phyloP scores from a whole-genome alignment of 106 monocot genomes.

The Amphibolis antarctica region DNA sequence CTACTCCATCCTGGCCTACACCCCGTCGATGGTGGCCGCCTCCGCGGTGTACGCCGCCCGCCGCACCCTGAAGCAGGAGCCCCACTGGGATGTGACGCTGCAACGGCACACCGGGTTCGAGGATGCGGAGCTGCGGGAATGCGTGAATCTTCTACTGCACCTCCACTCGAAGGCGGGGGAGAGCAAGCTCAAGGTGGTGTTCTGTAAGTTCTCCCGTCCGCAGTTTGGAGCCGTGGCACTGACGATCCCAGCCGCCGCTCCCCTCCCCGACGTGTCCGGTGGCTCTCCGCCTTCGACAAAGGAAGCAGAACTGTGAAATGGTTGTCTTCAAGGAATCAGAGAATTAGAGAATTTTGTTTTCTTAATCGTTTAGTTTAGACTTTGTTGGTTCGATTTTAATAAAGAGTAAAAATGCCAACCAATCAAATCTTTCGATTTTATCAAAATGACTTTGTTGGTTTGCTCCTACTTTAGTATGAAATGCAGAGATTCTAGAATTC shows the following conservation, averaged over 20 bases:
- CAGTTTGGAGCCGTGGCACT: conserved; percentile 10
- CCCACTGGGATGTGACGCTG: conserved; percentile 23
- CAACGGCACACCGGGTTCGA: conserved; percentile 22
- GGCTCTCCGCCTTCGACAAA: too few species aligned
- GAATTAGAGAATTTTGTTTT: too few species aligned
- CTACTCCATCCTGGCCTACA: conserved; percentile 8
- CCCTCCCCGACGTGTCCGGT: too few species aligned
- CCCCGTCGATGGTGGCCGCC: conserved; percentile 31
- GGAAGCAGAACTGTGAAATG: too few species aligned
- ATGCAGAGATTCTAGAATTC: too few species aligned
- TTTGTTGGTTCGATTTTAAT: too few species aligned
- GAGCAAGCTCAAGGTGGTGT: conserved; percentile 15
- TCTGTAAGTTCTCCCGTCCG: conserved; percentile 15
- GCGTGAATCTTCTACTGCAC: conserved; percentile 8
- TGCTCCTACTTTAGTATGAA: too few species aligned
- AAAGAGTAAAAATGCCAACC: too few species aligned
- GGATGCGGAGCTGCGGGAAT: conserved; percentile 13
- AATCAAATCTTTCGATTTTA: too few species aligned
- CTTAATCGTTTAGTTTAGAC: too few species aligned
- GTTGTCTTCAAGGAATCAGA: too few species aligned
- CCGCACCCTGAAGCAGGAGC: conserved; percentile 12
- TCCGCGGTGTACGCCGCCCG: conserved; percentile 29
- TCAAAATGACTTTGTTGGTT: too few species aligned
- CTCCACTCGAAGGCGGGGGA: conserved; percentile 10
- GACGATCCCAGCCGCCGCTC: conserved; percentile 8